phyloP scores from a whole-genome alignment of 2,329 filamentous ascomycete genomes.

The Polychaeton citri region DNA sequence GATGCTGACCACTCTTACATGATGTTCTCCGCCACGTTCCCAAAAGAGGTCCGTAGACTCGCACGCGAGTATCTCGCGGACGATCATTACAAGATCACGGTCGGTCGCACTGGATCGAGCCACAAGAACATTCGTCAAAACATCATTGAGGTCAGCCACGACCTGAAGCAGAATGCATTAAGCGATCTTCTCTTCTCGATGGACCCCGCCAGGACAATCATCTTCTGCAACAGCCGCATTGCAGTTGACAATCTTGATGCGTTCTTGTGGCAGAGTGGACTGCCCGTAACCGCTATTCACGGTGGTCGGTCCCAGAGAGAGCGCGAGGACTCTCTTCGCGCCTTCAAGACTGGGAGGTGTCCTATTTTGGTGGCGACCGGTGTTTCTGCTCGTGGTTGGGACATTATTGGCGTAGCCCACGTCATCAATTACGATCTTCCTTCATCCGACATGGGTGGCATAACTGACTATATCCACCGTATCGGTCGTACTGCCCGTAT shows the following conservation, averaged over 20 bases:
- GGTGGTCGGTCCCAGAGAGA: slow-evolving; percentile 76
- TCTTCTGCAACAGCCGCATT: slow-evolving; percentile 78
- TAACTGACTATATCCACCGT: slow-evolving; percentile 85
- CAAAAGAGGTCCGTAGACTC: slow-evolving; percentile 61
- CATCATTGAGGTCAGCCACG: slow-evolving; percentile 52
- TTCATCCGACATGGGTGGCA: slow-evolving; percentile 60
- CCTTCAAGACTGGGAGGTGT: slow-evolving; percentile 60
- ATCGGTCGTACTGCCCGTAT: slow-evolving; percentile 94
- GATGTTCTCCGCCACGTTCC: slow-evolving; percentile 93
- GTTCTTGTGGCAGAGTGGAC: slow-evolving; percentile 62
- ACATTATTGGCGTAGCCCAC: slow-evolving; percentile 75
- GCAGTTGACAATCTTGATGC: slow-evolving; percentile 78
- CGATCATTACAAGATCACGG: slow-evolving; percentile 65
- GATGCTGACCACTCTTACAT: slow-evolving; percentile 56
- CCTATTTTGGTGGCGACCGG: slow-evolving; percentile 81
- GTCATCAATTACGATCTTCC: slow-evolving; percentile 93
- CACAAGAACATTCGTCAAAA: slow-evolving; percentile 72
- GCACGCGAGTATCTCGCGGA: slow-evolving; percentile 63
- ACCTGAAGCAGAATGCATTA: slow-evolving; percentile 56
- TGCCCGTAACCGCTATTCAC: slow-evolving; percentile 84
- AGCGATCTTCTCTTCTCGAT: slow-evolving; percentile 58
- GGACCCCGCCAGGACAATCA: slow-evolving; percentile 63
- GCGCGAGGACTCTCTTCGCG: slow-evolving; percentile 77
- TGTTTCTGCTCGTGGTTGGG: slow-evolving; percentile 75
- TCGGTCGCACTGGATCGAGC: slow-evolving; percentile 75